Conservation (phyloP, 2,329 filamentous ascomycete genomes). For the Exophiala calicioides region DNA sequence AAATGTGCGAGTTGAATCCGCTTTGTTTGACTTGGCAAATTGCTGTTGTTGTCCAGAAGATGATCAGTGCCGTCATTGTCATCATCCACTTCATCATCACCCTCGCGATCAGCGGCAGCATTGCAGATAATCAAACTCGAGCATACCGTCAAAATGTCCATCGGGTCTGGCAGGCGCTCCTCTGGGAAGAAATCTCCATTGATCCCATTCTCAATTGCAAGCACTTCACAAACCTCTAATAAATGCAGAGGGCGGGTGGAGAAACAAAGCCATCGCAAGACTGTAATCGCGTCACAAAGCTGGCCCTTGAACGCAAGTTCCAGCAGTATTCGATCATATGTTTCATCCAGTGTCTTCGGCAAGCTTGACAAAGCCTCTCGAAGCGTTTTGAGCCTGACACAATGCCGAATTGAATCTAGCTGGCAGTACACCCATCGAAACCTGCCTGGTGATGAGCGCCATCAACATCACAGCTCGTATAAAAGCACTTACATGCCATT, state of each 20-base stretch:
- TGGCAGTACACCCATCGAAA: background rate
- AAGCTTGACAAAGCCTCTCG: background rate
- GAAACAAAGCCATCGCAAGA: background rate
- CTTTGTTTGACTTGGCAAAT: background rate
- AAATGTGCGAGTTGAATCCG: background rate
- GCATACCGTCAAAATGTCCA: background rate
- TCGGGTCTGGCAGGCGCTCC: background rate
- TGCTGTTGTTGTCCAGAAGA: background rate
- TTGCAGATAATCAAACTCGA: background rate
- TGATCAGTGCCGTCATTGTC: no score
- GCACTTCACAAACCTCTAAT: background rate
- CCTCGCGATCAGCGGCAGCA: no score
- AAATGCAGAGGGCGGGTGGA: background rate
- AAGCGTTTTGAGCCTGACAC: background rate
- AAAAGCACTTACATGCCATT: background rate
- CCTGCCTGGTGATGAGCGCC: background rate
- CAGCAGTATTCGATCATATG: background rate
- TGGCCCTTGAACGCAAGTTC: background rate
- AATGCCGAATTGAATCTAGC: background rate
- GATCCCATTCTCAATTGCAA: background rate
- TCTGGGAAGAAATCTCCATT: background rate
- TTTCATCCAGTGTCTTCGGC: background rate
- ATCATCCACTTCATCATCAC: no score
- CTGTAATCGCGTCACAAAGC: background rate
- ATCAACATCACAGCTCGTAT: background rate